Evolutionary conservation across 495 filamentous ascomycete genomes (phyloP).

Genomic region (Aspergillus asperescens): DNA sequence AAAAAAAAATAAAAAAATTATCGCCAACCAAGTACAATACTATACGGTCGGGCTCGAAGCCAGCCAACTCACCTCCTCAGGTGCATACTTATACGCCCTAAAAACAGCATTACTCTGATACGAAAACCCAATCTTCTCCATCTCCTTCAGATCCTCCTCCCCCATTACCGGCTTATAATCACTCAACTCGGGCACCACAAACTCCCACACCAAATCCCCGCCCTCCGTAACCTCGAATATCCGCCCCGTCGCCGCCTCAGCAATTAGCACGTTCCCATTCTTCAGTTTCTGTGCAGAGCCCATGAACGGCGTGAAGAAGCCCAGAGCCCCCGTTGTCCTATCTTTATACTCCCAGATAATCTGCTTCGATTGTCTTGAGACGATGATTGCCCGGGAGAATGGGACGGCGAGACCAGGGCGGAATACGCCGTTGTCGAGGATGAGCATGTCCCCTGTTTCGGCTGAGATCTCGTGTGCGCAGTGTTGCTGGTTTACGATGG

Average conservation of each 20-base stretch:
- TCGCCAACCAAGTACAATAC: no score
- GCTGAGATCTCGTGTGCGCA: slow-evolving; percentile 36
- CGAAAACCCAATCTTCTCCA: slow-evolving; percentile 24
- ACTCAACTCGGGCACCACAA: slow-evolving; percentile 29
- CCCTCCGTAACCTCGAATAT: slow-evolving; percentile 33
- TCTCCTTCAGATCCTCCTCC: slow-evolving; percentile 13
- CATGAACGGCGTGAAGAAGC: slow-evolving; percentile 49
- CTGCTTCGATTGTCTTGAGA: slow-evolving; percentile 26
- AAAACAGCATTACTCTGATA: slow-evolving; percentile 36
- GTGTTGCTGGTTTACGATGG: slow-evolving; percentile 41
- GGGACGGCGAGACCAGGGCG: slow-evolving; percentile 35
- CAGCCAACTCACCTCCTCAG: slow-evolving; percentile 30
- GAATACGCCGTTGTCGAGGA: slow-evolving; percentile 46
- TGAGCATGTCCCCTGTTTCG: slow-evolving; percentile 35
- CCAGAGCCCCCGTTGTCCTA: slow-evolving; percentile 31
- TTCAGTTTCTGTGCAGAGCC: slow-evolving; percentile 38
- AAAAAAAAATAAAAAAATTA: no score
- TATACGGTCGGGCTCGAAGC: no score
- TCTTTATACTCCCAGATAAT: slow-evolving; percentile 45
- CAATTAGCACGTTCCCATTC: slow-evolving; percentile 40
- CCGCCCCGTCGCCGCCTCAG: slow-evolving; percentile 34
- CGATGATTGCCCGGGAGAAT: slow-evolving; percentile 38
- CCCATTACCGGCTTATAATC: slow-evolving; percentile 20
- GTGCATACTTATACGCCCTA: slow-evolving; percentile 33
- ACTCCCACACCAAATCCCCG: slow-evolving; percentile 33